Conservation (phyloP, 1,284 basidiomycete species). For the Hymenochaete sp. region DNA sequence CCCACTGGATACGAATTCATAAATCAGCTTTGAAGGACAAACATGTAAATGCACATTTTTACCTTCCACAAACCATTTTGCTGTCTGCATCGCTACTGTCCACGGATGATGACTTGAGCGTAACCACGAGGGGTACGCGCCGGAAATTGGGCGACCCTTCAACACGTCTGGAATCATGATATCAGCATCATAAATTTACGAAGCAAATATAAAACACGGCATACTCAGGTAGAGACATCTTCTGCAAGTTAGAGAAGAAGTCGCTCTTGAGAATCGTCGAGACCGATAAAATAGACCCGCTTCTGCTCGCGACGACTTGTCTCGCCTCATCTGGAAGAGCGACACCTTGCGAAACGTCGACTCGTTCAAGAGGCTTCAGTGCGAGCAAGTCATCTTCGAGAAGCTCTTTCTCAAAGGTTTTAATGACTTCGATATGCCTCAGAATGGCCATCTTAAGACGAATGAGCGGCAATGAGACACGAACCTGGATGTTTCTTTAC, state of each 20-base stretch:
- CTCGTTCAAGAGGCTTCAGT: constrained; percentile 78
- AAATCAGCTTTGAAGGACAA: constrained; percentile 12
- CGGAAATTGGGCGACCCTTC: constrained; percentile 93
- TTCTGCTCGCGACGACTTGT: constrained; percentile 76
- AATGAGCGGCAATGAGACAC: constrained; percentile 15
- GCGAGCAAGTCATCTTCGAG: constrained; percentile 71
- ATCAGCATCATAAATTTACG: constrained; percentile 3
- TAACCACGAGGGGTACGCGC: constrained; percentile 59
- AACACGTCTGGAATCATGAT: constrained; percentile 54
- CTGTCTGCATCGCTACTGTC: constrained; percentile 32
- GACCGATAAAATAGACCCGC: constrained; percentile 82
- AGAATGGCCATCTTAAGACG: not conserved
- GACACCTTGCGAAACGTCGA: constrained; percentile 63
- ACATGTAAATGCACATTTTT: constrained; percentile 21
- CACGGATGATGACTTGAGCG: constrained; percentile 29
- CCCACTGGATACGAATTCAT: constrained; percentile 41
- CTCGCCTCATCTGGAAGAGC: constrained; percentile 86
- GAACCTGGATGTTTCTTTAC: constrained; percentile 75
- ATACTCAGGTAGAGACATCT: constrained; percentile 88
- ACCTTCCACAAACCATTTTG: constrained; percentile 82
- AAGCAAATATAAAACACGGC: constrained; percentile 23
- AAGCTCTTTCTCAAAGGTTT: constrained; percentile 92
- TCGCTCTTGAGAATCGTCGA: constrained; percentile 96
- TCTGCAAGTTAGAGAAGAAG: constrained; percentile 92
- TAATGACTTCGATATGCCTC: constrained; percentile 56